Evolutionary conservation across 352 stramenopile species (phyloP).

Genomic region (Phytophthora palmivora): DNA sequence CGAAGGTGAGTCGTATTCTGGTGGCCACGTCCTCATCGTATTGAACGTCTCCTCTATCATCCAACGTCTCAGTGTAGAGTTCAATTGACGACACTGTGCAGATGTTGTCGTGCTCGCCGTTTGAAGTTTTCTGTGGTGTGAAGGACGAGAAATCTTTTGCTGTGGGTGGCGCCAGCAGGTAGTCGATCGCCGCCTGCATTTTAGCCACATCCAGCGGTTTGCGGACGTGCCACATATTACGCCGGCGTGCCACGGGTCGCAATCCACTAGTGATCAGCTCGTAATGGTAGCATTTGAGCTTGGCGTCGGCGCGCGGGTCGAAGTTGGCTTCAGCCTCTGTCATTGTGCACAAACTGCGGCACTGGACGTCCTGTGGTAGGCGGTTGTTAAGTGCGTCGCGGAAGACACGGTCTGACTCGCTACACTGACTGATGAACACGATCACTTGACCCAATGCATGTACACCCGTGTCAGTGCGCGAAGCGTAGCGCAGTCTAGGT

Average conservation of each 20-base stretch:
- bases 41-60: conserved; percentile 19
- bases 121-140: conserved; percentile 55
- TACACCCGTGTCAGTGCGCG: conserved; percentile 93
- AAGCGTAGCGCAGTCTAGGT: conserved; percentile 83
- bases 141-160: conserved; percentile 78
- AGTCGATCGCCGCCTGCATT: conserved; percentile 53
- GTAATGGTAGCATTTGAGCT: conserved; percentile 77
- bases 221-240: conserved; percentile 66
- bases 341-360: conserved; percentile 39
- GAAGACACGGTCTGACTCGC: conserved; percentile 48
- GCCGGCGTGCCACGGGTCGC: conserved; percentile 55
- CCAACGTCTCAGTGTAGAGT: conserved; percentile 31
- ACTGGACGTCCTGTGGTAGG: conserved; percentile 67
- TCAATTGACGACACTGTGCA: conserved; percentile 56
- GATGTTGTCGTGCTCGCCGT: conserved; percentile 53
- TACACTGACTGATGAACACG: conserved; percentile 86
- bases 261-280: conserved; percentile 53
- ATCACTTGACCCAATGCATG: conserved; percentile 92
- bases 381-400: conserved; percentile 79
- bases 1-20: conserved; percentile 59
- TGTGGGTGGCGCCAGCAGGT: conserved; percentile 36
- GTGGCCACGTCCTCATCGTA: conserved; percentile 37
- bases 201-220: conserved; percentile 59
- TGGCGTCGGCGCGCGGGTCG: conserved; percentile 60
- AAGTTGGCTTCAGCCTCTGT: conserved; percentile 37